These are phyloP conservation scores for Pestalotiopsis sp. DNA, from an alignment of 2,329 filamentous ascomycete species.

Conservation along the genomic window DNA sequence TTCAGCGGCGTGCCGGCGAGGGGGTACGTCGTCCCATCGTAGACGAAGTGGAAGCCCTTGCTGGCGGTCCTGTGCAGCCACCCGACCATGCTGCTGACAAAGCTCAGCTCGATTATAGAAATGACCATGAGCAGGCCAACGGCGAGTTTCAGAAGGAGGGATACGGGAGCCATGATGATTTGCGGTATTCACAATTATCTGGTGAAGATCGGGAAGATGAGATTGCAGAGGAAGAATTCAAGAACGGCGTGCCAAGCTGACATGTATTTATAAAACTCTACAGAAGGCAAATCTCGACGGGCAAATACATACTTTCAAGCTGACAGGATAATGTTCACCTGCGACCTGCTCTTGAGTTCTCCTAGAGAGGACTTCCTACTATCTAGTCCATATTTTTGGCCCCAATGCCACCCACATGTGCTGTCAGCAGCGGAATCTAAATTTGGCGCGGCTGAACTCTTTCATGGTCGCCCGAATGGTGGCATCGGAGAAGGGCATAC, in stretches of 20 bases:
- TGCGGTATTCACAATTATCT: neutral
- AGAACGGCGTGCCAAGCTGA: neutral
- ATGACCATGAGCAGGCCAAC: constrained; percentile 37
- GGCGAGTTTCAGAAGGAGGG: constrained; percentile 23
- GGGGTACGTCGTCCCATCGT: constrained; percentile 22
- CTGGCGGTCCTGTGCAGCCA: constrained; percentile 37
- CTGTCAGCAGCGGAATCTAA: neutral
- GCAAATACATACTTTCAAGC: neutral
- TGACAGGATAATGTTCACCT: neutral
- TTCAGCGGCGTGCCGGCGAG: constrained; percentile 32
- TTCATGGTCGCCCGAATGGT: neutral
- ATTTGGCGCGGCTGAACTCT: neutral
- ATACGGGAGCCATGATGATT: constrained; percentile 1
- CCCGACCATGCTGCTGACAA: constrained; percentile 40
- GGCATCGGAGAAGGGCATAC: neutral
- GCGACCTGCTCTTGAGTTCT: neutral
- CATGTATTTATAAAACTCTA: neutral
- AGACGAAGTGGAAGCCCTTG: constrained; percentile 28
- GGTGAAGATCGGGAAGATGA: neutral
- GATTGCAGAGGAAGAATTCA: neutral
- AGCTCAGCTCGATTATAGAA: constrained; percentile 39
- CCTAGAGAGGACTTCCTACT: neutral
- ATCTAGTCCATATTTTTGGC: neutral
- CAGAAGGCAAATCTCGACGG: neutral
- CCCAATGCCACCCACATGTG: neutral